These are phyloP conservation scores for Filosporella fistucella DNA, from an alignment of 495 filamentous ascomycete species.

Conservation along the genomic window DNA sequence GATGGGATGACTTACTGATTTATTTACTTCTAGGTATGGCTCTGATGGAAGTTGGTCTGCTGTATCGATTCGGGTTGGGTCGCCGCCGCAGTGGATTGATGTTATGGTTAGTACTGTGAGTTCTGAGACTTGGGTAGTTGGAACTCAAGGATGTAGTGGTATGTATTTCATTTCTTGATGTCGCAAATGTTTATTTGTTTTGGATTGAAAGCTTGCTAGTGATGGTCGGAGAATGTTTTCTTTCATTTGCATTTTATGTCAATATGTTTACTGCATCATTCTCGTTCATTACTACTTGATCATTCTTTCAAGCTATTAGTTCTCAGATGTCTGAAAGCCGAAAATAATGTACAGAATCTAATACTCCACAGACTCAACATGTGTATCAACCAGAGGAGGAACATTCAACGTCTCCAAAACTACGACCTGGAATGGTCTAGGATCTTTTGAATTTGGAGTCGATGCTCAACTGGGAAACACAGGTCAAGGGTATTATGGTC, in stretches of 20 bases:
- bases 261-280: too few relatives aligned
- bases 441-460: constrained; percentile 49
- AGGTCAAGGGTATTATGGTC: constrained; percentile 53
- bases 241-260: too few relatives aligned
- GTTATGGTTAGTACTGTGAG: constrained; percentile 51
- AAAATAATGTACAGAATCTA: too few relatives aligned
- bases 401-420: constrained; percentile 46
- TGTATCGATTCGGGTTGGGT: constrained; percentile 50
- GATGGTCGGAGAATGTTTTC: too few relatives aligned
- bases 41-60: constrained; percentile 49
- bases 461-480: constrained; percentile 43
- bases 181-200: constrained; percentile 16
- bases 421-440: constrained; percentile 50
- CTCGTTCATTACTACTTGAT: too few relatives aligned
- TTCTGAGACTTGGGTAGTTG: constrained; percentile 49
- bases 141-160: too few relatives aligned
- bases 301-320: too few relatives aligned
- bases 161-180: constrained; percentile 22
- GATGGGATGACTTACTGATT: not conserved
- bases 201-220: too few relatives aligned
- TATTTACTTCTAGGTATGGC: constrained; percentile 35
- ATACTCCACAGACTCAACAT: constrained; percentile 17
- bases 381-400: constrained; percentile 41
- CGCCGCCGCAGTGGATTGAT: constrained; percentile 51
- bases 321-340: too few relatives aligned